Conservation (phyloP, 805 yeast species). For the Yarrowia porcina region DNA sequence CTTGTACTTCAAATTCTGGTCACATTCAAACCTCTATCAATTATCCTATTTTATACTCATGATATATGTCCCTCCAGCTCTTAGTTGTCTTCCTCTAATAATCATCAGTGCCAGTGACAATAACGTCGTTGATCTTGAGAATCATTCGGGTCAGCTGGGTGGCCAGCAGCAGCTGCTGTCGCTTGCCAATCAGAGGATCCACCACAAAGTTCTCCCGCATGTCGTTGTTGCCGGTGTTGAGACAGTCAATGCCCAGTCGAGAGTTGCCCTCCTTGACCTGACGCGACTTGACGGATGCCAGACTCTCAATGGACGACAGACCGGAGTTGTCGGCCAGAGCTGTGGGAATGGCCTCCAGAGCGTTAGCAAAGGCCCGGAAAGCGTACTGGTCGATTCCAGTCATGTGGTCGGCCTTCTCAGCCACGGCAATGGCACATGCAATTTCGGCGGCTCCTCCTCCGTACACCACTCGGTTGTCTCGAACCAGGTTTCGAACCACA, state of each 20-base stretch:
- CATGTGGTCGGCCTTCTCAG: slow-evolving; percentile 87
- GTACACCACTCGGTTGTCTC: slow-evolving; percentile 91
- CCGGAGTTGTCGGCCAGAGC: slow-evolving; percentile 97
- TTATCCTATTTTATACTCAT: slow-evolving; percentile 18
- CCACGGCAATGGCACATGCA: slow-evolving; percentile 84
- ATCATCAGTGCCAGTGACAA: slow-evolving; percentile 80
- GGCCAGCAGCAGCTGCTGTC: slow-evolving; percentile 90
- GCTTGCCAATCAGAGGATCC: slow-evolving; percentile 96
- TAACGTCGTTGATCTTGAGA: slow-evolving; percentile 93
- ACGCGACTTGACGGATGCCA: slow-evolving; percentile 76
- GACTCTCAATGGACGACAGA: slow-evolving; percentile 84
- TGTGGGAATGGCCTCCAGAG: slow-evolving; percentile 89
- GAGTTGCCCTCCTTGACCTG: slow-evolving; percentile 73
- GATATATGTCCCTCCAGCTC: neutral
- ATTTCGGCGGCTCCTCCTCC: slow-evolving; percentile 99
- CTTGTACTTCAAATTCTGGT: too few species aligned
- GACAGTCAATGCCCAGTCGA: slow-evolving; percentile 87
- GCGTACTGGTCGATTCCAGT: slow-evolving; percentile 97
- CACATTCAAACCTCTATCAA: slow-evolving; percentile 19
- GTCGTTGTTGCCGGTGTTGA: slow-evolving; percentile 82
- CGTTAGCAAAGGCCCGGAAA: slow-evolving; percentile 88
- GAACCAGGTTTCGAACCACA: slow-evolving; percentile 92
- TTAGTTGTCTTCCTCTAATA: slow-evolving; percentile 29
- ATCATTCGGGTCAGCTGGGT: slow-evolving; percentile 98
- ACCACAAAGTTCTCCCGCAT: slow-evolving; percentile 93